A percentile compares a stretch with the other conserved stretches of the same genome.
These are phyloP conservation scores for Candida maesae DNA, from an alignment of 805 yeast species.

Conservation along the genomic window DNA sequence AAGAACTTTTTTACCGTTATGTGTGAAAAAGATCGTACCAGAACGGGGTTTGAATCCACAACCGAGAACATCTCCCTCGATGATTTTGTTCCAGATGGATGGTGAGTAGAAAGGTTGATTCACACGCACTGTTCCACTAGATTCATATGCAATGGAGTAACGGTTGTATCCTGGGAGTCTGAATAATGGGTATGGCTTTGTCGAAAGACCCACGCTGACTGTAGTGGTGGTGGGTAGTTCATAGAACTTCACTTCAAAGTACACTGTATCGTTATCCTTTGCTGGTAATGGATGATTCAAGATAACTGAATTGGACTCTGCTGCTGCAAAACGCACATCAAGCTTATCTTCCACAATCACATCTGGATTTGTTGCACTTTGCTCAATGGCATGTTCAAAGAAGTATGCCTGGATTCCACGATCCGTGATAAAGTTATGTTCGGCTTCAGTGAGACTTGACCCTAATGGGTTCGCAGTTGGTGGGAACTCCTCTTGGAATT, in stretches of 20 bases:
- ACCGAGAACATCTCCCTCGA: conserved; percentile 88
- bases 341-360: conserved; percentile 61
- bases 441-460: conserved; percentile 64
- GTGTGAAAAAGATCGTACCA: conserved; percentile 88
- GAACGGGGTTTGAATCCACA: conserved; percentile 80
- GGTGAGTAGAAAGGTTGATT: conserved; percentile 54
- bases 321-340: conserved; percentile 37
- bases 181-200: conserved; percentile 91
- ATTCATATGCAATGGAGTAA: conserved; percentile 83
- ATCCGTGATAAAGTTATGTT: conserved; percentile 66
- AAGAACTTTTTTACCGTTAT: conserved; percentile 85
- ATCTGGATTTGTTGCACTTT: conserved; percentile 39
- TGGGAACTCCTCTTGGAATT: conserved; percentile 32
- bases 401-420: conserved; percentile 72
- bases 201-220: conserved; percentile 74
- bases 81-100: conserved; percentile 45
- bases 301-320: conserved; percentile 16
- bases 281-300: conserved; percentile 46
- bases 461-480: conserved; percentile 41
- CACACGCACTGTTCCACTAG: conserved; percentile 73
- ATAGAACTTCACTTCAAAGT: conserved; percentile 56
- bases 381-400: conserved; percentile 31
- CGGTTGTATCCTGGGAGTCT: conserved; percentile 89
- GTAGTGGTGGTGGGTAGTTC: conserved; percentile 49
- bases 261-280: conserved; percentile 22